These are phyloP conservation scores for Termitomyces sp. DNA, from an alignment of 768 basidiomycete species.

Conservation along the genomic window DNA sequence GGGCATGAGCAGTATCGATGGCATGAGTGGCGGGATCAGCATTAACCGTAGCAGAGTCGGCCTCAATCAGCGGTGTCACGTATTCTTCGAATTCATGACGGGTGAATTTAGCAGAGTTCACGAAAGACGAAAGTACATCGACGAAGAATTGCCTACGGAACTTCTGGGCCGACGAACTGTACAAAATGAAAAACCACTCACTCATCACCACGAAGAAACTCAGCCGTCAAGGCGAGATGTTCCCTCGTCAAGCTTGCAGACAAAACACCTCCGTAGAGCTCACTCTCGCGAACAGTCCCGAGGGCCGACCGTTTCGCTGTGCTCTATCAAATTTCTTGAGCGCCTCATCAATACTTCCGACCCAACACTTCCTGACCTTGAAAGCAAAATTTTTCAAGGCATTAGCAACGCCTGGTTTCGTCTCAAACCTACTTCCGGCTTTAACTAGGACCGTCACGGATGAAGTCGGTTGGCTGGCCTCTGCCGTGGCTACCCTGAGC, in stretches of 20 bases:
- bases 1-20: conserved; percentile 79
- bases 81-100: conserved; percentile 75
- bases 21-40: conserved; percentile 63
- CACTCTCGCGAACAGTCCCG: conserved; percentile 86
- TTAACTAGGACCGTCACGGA: conserved; percentile 88
- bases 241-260: conserved; percentile 82
- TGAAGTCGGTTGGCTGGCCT: conserved; percentile 78
- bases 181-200: conserved; percentile 39
- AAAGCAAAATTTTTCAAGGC: conserved; percentile 97
- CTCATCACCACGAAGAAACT: conserved; percentile 96
- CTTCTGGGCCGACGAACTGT: neutral
- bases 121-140: conserved; percentile 77
- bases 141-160: conserved; percentile 76
- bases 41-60: conserved; percentile 60
- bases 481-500: conserved; percentile 81
- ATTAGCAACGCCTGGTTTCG: conserved; percentile 86
- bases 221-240: conserved; percentile 88
- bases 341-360: neutral
- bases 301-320: conserved; percentile 82
- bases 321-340: conserved; percentile 43
- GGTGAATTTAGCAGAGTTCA: conserved; percentile 78
- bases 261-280: conserved; percentile 89
- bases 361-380: conserved; percentile 56
- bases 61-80: conserved; percentile 62
- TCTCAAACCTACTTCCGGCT: conserved; percentile 86